Evolutionary conservation across 2,329 filamentous ascomycete genomes (phyloP).

Genomic region (Ascochyta clinopodiicola): DNA sequence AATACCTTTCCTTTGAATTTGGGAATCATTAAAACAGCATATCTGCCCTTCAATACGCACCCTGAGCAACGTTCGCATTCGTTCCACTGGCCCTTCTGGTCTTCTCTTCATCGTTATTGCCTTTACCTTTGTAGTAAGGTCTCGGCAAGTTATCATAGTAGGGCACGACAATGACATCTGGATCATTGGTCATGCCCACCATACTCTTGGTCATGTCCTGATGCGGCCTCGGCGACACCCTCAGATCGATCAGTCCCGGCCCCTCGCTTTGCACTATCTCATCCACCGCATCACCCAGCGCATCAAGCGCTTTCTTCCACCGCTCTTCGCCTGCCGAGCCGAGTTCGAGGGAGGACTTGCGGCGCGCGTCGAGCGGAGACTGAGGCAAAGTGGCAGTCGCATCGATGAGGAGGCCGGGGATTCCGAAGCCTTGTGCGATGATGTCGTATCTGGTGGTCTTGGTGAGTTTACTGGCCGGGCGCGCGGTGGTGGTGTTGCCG

Average conservation of each 20-base stretch:
- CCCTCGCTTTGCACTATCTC: conserved; percentile 37
- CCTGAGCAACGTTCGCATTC: not conserved
- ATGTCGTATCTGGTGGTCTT: conserved; percentile 49
- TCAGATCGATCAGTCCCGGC: conserved; percentile 50
- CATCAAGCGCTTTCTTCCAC: conserved; percentile 30
- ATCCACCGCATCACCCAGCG: conserved; percentile 36
- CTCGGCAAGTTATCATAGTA: conserved; percentile 58
- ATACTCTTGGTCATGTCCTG: conserved; percentile 49
- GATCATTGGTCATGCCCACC: conserved; percentile 53
- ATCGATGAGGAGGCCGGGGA: conserved; percentile 25
- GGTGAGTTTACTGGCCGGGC: conserved; percentile 43
- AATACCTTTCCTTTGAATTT: not conserved
- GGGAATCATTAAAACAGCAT: not conserved
- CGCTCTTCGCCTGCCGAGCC: conserved; percentile 17
- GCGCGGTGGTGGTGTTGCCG: conserved; percentile 36
- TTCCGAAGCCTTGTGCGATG: conserved; percentile 52
- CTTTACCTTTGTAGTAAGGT: conserved; percentile 31
- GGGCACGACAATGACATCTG: conserved; percentile 55
- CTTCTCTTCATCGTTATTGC: not conserved
- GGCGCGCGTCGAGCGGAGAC: conserved; percentile 10
- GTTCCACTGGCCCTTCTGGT: not conserved
- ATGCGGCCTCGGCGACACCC: conserved; percentile 42
- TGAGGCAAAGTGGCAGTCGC: conserved; percentile 23
- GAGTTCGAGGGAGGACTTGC: conserved; percentile 13
- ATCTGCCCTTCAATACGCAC: not conserved